Percentiles rank a stretch among this genome's conserved stretches.
Evolutionary conservation across 1,284 basidiomycete species (phyloP).

Genomic region (Microbotryomycetes sp.): DNA sequence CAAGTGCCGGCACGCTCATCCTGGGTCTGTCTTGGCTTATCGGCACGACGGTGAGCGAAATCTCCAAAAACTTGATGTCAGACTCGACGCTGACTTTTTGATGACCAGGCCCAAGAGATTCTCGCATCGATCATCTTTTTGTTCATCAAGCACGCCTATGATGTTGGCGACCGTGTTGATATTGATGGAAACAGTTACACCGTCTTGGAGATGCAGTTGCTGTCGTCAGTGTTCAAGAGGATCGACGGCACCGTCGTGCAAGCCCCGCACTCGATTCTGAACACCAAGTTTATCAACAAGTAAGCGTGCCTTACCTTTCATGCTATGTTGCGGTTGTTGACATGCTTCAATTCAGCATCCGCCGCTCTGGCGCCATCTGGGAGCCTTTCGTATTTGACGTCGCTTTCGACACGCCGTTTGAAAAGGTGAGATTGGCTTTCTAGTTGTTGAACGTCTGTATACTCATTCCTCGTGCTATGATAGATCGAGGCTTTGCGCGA

Average conservation of each 20-base stretch:
- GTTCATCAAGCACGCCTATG: conserved; percentile 61
- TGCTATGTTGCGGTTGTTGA: too few relatives aligned
- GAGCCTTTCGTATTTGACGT: conserved; percentile 75
- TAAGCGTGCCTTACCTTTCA: conserved; percentile 30
- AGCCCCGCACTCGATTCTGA: conserved; percentile 60
- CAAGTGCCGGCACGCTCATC: conserved; percentile 36
- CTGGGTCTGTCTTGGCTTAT: conserved; percentile 50
- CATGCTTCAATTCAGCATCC: conserved; percentile 42
- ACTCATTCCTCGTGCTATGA: neutral
- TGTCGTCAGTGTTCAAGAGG: conserved; percentile 56
- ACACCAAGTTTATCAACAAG: conserved; percentile 54
- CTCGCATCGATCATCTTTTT: conserved; percentile 49
- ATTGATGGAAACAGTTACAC: conserved; percentile 55
- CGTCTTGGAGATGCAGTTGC: conserved; percentile 71
- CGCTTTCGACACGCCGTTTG: conserved; percentile 67
- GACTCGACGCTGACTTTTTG: conserved; percentile 6
- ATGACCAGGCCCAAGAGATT: conserved; percentile 26
- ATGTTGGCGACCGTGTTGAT: conserved; percentile 71
- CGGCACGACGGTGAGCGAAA: conserved; percentile 52
- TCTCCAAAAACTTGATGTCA: conserved; percentile 30
- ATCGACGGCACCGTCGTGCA: conserved; percentile 51
- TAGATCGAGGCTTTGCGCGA: conserved; percentile 69
- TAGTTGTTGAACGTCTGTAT: too few relatives aligned
- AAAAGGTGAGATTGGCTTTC: conserved; percentile 39
- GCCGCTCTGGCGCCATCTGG: conserved; percentile 46